Evolutionary conservation across 1,139 yeast genomes (phyloP).

Genomic region (Lizanozyma gosingica): DNA sequence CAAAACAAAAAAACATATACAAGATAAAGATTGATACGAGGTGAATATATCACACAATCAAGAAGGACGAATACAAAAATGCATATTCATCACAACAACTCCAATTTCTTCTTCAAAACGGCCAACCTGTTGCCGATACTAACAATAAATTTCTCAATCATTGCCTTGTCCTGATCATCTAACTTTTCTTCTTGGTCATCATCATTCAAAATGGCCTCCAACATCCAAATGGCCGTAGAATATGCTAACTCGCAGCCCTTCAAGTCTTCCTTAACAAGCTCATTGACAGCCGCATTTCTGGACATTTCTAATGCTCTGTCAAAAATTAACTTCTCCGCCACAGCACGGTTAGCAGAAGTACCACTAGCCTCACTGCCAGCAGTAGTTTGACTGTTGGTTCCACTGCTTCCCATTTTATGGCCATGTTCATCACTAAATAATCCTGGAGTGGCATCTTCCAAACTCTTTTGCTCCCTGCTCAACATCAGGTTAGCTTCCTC

Average conservation of each 20-base stretch:
- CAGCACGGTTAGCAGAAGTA: conserved; percentile 19
- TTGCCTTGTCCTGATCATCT: conserved; percentile 61
- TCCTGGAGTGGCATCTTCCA: conserved; percentile 1
- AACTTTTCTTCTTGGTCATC: conserved; percentile 37
- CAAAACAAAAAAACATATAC: background rate
- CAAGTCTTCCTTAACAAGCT: conserved; percentile 66
- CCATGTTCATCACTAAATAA: conserved; percentile 6
- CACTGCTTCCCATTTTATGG: background rate
- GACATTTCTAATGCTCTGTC: conserved; percentile 93
- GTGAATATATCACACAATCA: too few species aligned
- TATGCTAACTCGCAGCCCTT: conserved; percentile 80
- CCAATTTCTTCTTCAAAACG: conserved; percentile 42
- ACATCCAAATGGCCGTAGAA: conserved; percentile 92
- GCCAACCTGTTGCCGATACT: conserved; percentile 65
- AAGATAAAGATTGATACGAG: background rate
- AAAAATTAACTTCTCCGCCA: conserved; percentile 80
- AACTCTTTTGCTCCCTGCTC: conserved; percentile 6
- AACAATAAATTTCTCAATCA: conserved; percentile 69
- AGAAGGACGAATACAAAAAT: too few species aligned
- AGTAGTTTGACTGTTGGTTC: conserved; percentile 3
- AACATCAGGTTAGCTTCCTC: conserved; percentile 39
- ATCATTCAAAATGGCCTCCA: conserved; percentile 70
- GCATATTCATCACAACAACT: conserved; percentile 4
- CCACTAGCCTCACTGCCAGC: conserved; percentile 6
- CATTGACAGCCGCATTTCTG: conserved; percentile 82